These are phyloP conservation scores for Lentinula sp. DNA, from an alignment of 768 basidiomycete species.

Conservation along the genomic window DNA sequence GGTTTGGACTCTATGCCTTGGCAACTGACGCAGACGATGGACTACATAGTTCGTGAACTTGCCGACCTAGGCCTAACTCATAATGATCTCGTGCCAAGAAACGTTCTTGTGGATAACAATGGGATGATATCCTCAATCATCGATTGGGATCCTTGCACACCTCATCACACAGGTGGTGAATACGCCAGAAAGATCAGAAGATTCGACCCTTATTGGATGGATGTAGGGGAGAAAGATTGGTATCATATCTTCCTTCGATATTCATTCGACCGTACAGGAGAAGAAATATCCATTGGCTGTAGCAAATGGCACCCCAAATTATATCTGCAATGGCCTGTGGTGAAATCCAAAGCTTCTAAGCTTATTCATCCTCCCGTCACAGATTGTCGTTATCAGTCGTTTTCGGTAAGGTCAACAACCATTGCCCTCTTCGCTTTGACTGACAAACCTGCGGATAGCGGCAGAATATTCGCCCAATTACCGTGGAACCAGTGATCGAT, in stretches of 20 bases:
- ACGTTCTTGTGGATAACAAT: background rate
- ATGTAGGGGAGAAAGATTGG: background rate
- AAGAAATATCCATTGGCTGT: background rate
- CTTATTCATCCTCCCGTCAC: background rate
- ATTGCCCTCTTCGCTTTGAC: too few species aligned
- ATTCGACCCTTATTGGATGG: background rate
- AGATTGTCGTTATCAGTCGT: background rate
- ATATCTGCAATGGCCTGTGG: background rate
- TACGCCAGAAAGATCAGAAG: background rate
- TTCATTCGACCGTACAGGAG: background rate
- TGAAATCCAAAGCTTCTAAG: background rate
- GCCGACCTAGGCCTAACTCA: background rate
- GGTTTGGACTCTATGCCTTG: background rate
- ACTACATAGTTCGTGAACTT: background rate
- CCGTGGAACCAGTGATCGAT: background rate
- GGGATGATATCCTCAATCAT: background rate
- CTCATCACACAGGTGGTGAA: background rate
- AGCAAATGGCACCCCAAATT: background rate
- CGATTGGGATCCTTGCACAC: slow-evolving; percentile 1
- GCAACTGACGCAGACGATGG: too few species aligned
- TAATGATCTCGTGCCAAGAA: background rate
- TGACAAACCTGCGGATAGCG: background rate
- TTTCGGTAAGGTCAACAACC: background rate
- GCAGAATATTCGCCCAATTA: background rate
- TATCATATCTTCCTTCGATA: background rate